Percentiles rank a stretch among this genome's conserved stretches.
phyloP scores from a whole-genome alignment of 305 asterid genomes.

The Euphrasia arctica region DNA sequence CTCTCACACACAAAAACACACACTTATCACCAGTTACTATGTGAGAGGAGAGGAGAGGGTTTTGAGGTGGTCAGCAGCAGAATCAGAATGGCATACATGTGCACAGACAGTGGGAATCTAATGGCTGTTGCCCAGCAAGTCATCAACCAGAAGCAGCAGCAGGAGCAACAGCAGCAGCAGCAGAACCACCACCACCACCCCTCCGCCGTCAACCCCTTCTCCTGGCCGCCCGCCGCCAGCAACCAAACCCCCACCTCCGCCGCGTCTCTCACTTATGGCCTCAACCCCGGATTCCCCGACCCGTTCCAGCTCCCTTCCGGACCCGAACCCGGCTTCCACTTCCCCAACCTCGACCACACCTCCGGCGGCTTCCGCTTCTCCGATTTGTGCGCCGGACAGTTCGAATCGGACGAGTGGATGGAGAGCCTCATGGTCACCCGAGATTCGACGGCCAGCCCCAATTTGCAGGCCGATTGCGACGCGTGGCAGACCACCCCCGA shows the following conservation, averaged over 20 bases:
- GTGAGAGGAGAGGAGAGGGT: constrained; percentile 6
- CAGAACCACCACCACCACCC: constrained; percentile 19
- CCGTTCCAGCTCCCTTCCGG: constrained; percentile 61
- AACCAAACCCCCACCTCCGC: constrained; percentile 35
- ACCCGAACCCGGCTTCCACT: constrained; percentile 48
- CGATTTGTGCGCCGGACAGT: constrained; percentile 44
- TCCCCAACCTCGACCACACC: constrained; percentile 56
- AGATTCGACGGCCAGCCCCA: constrained; percentile 65
- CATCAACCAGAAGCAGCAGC: constrained; percentile 88
- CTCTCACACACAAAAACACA: background rate
- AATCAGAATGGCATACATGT: constrained; percentile 76
- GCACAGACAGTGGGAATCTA: constrained; percentile 92
- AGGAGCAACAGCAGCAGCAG: constrained; percentile 67
- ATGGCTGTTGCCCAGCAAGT: constrained; percentile 98
- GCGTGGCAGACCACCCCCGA: constrained; percentile 59
- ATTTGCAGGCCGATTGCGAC: constrained; percentile 36
- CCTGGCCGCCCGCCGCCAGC: constrained; percentile 21
- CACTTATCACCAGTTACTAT: constrained; percentile 12
- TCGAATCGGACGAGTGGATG: constrained; percentile 99
- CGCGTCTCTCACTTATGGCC: constrained; percentile 41
- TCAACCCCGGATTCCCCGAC: constrained; percentile 51
- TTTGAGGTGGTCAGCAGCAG: background rate
- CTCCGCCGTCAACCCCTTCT: constrained; percentile 40
- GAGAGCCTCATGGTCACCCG: constrained; percentile 85
- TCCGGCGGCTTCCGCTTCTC: constrained; percentile 41